A percentile compares a stretch with the other conserved stretches of the same genome.
Conservation (phyloP, 2,329 filamentous ascomycete genomes). For the Diaporthe longicolla region DNA sequence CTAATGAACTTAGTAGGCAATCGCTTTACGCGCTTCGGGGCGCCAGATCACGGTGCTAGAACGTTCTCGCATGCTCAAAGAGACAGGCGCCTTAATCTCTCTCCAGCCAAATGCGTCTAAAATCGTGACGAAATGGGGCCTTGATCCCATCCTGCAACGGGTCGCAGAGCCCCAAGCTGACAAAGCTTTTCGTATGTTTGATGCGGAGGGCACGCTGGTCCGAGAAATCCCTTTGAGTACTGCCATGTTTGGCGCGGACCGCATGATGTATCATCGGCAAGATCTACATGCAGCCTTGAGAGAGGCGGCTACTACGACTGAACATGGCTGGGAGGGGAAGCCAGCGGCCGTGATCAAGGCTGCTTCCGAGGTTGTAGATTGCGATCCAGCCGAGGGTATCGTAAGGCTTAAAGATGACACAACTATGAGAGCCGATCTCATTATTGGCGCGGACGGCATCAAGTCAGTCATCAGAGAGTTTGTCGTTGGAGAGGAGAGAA, state of each 20-base stretch:
- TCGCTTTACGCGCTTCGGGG: conserved; percentile 52
- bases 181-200: conserved; percentile 53
- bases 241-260: conserved; percentile 54
- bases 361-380: conserved; percentile 50
- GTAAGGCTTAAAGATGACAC: conserved; percentile 54
- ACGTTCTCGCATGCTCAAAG: conserved; percentile 49
- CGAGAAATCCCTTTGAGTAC: conserved; percentile 51
- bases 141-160: conserved; percentile 48
- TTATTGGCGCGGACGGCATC: conserved; percentile 57
- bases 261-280: conserved; percentile 58
- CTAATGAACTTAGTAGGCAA: conserved; percentile 47
- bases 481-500: conserved; percentile 43
- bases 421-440: conserved; percentile 48
- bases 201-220: conserved; percentile 45
- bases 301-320: conserved; percentile 45
- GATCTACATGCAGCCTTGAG: conserved; percentile 55
- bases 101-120: conserved; percentile 58
- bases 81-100: conserved; percentile 58
- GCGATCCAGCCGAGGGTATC: conserved; percentile 55
- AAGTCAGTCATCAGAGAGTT: conserved; percentile 40
- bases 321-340: conserved; percentile 43
- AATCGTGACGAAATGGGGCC: conserved; percentile 51
- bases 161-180: conserved; percentile 53
- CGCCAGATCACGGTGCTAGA: conserved; percentile 47
- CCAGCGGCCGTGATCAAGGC: conserved; percentile 48